These are phyloP conservation scores for Abrus pulchellus DNA, from an alignment of 306 rosid genomes.

Conservation along the genomic window DNA sequence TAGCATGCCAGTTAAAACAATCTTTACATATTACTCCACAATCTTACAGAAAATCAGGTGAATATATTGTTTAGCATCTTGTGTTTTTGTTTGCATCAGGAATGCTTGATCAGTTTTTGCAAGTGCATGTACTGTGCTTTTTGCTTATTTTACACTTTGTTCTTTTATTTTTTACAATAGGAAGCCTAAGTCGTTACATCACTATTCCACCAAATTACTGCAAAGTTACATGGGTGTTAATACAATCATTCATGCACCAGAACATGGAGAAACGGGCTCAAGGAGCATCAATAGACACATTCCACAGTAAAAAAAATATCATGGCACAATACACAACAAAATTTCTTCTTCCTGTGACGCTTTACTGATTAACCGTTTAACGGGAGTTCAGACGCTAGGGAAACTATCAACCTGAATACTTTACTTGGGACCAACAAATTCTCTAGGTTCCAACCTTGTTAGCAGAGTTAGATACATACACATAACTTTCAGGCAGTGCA, in stretches of 20 bases:
- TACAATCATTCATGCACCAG: background rate
- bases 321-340: slow-evolving; percentile 5
- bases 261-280: background rate
- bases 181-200: background rate
- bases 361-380: background rate
- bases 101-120: background rate
- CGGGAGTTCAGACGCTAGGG: background rate
- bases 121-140: background rate
- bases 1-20: slow-evolving; percentile 3
- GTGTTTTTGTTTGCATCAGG: background rate
- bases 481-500: background rate
- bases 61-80: background rate
- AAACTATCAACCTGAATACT: slow-evolving; percentile 9
- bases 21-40: background rate
- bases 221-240: background rate
- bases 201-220: slow-evolving; percentile 4
- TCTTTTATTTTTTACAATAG: background rate
- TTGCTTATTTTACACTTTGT: slow-evolving; percentile 2
- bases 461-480: background rate
- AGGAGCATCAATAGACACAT: background rate
- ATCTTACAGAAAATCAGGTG: background rate
- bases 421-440: background rate
- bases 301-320: background rate
- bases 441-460: background rate
- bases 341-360: background rate